These are phyloP conservation scores for Moelleriella libera DNA, from an alignment of 2,329 filamentous ascomycete species.

Conservation along the genomic window DNA sequence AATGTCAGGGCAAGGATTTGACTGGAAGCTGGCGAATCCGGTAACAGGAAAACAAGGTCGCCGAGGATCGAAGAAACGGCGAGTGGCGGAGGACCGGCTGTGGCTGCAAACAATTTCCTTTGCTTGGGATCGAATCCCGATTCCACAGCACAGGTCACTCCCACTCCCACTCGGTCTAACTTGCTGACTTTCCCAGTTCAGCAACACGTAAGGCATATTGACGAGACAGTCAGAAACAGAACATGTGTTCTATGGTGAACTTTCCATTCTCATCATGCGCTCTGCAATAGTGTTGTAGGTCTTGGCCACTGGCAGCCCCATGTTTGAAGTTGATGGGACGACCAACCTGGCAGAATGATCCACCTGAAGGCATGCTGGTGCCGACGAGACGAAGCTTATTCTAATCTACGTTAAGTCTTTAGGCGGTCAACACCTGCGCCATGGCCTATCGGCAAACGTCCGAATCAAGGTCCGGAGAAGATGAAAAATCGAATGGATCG, in stretches of 20 bases:
- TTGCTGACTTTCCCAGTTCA: not conserved
- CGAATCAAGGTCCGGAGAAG: too few species aligned
- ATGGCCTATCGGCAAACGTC: too few species aligned
- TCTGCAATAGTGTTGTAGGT: not conserved
- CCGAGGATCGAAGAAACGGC: not conserved
- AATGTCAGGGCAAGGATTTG: not conserved
- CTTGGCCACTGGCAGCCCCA: constrained; percentile 7
- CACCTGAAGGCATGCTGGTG: constrained; percentile 24
- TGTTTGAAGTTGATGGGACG: constrained; percentile 41
- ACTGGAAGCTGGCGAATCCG: not conserved
- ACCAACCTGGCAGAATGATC: constrained; percentile 3
- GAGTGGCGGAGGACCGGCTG: not conserved
- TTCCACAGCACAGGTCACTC: too few species aligned
- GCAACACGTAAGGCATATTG: not conserved
- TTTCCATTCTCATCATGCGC: not conserved
- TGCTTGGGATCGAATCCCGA: not conserved
- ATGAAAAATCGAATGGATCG: not conserved
- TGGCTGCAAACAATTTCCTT: not conserved
- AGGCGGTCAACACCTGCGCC: too few species aligned
- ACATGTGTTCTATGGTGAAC: not conserved
- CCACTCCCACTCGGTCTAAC: not conserved
- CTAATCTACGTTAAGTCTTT: too few species aligned
- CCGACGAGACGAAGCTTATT: constrained; percentile 9
- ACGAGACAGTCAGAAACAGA: not conserved
- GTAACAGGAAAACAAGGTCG: not conserved